These are phyloP conservation scores for Cucurbita ficifolia DNA, from an alignment of 306 rosid species.

Conservation along the genomic window DNA sequence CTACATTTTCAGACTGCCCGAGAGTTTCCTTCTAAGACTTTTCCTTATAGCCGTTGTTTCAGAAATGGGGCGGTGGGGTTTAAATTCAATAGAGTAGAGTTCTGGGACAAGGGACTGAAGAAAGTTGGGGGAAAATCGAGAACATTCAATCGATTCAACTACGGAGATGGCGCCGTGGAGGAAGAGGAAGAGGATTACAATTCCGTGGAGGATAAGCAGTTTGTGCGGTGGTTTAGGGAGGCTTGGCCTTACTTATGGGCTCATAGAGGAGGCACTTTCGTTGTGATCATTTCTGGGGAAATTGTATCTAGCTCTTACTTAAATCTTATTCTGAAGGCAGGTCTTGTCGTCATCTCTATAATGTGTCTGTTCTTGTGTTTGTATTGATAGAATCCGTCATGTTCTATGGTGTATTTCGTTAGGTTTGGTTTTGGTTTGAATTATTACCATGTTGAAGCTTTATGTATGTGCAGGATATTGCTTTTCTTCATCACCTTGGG, in stretches of 20 bases:
- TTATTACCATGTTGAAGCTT: background rate
- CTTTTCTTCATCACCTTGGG: conserved; percentile 90
- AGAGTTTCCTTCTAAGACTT: background rate
- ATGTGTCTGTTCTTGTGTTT: background rate
- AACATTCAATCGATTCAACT: conserved; percentile 13
- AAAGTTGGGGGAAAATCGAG: background rate
- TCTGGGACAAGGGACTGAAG: background rate
- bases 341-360: background rate
- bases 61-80: background rate
- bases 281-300: conserved; percentile 75
- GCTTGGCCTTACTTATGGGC: conserved; percentile 95
- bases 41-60: conserved; percentile 4
- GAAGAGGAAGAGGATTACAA: conserved; percentile 30
- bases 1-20: conserved; percentile 11
- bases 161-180: conserved; percentile 15
- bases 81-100: background rate
- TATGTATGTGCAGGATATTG: conserved; percentile 65
- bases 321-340: conserved; percentile 78
- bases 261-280: conserved; percentile 70
- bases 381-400: background rate
- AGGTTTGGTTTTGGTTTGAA: background rate
- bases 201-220: conserved; percentile 56
- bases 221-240: conserved; percentile 81
- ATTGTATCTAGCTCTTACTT: conserved; percentile 48
- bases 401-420: background rate